Evolutionary conservation across 805 yeast genomes (phyloP).

Genomic region (Debaryomyces tyrocola): DNA sequence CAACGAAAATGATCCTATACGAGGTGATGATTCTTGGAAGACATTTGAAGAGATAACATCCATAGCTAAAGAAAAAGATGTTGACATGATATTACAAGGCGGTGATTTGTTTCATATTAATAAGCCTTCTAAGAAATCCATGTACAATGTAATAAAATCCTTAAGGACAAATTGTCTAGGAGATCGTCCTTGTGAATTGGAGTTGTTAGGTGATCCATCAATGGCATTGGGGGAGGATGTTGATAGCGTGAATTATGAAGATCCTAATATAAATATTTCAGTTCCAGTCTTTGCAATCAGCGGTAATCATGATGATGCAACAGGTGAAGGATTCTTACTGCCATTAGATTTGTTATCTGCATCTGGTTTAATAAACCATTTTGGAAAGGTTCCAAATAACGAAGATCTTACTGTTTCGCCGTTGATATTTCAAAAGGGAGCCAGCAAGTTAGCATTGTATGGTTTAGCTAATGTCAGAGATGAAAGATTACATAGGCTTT

Average conservation of each 20-base stretch:
- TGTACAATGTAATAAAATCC: slow-evolving; percentile 77
- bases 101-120: slow-evolving; percentile 93
- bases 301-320: slow-evolving; percentile 96
- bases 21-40: slow-evolving; percentile 86
- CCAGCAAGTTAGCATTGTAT: slow-evolving; percentile 78
- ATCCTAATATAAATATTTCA: slow-evolving; percentile 83
- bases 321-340: slow-evolving; percentile 78
- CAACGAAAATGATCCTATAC: slow-evolving; percentile 82
- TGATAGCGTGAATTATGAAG: slow-evolving; percentile 80
- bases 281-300: slow-evolving; percentile 90
- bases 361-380: slow-evolving; percentile 83
- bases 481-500: slow-evolving; percentile 80
- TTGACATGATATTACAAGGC: slow-evolving; percentile 85
- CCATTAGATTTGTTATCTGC: slow-evolving; percentile 85
- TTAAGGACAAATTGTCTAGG: slow-evolving; percentile 76
- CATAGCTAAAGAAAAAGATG: slow-evolving; percentile 68
- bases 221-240: slow-evolving; percentile 60
- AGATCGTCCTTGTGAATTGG: slow-evolving; percentile 83
- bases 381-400: slow-evolving; percentile 76
- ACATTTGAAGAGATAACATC: slow-evolving; percentile 83
- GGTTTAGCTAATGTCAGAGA: slow-evolving; percentile 90
- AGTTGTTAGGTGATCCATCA: slow-evolving; percentile 76
- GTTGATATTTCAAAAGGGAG: slow-evolving; percentile 76
- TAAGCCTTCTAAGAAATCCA: slow-evolving; percentile 82
- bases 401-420: slow-evolving; percentile 78